A percentile compares a stretch with the other conserved stretches of the same genome.
These are phyloP conservation scores for Darksidea phi DNA, from an alignment of 495 filamentous ascomycete species.

Conservation along the genomic window DNA sequence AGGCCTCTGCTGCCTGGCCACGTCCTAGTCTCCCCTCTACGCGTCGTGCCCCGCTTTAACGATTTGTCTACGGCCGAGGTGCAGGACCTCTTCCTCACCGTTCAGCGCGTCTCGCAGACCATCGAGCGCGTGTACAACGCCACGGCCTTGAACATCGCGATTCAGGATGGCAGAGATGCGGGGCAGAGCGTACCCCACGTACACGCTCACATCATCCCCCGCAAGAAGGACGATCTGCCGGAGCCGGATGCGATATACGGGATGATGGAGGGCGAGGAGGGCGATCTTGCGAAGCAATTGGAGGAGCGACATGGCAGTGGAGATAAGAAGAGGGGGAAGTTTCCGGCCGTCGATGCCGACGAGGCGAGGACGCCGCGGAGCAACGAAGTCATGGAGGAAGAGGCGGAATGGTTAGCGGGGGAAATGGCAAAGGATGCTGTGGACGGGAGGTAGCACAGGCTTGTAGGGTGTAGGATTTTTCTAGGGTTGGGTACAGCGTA, in stretches of 20 bases:
- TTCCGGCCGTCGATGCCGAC: constrained; percentile 63
- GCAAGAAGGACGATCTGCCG: constrained; percentile 58
- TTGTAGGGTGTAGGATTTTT: no score
- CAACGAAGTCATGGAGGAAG: constrained; percentile 73
- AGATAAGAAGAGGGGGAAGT: constrained; percentile 40
- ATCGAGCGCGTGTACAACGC: constrained; percentile 65
- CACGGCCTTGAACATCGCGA: constrained; percentile 76
- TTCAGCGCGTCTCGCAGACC: constrained; percentile 77
- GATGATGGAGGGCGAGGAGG: constrained; percentile 79
- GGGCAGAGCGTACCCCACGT: constrained; percentile 91
- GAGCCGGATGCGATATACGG: constrained; percentile 69
- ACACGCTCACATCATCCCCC: constrained; percentile 90
- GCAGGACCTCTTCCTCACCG: constrained; percentile 78
- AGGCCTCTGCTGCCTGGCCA: constrained; percentile 94
- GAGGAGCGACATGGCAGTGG: constrained; percentile 36
- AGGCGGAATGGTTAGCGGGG: constrained; percentile 65
- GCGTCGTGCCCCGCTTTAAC: constrained; percentile 65
- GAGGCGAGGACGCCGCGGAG: constrained; percentile 64
- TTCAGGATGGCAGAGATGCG: constrained; percentile 86
- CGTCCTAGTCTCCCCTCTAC: constrained; percentile 73
- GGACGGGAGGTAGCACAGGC: not conserved
- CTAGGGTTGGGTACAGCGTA: no score
- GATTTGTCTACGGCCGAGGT: constrained; percentile 74
- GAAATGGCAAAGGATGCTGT: constrained; percentile 52
- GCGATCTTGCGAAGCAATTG: constrained; percentile 66